Evolutionary conservation across 2,329 filamentous ascomycete species (phyloP).

Genomic region (Dothistroma septosporum): DNA sequence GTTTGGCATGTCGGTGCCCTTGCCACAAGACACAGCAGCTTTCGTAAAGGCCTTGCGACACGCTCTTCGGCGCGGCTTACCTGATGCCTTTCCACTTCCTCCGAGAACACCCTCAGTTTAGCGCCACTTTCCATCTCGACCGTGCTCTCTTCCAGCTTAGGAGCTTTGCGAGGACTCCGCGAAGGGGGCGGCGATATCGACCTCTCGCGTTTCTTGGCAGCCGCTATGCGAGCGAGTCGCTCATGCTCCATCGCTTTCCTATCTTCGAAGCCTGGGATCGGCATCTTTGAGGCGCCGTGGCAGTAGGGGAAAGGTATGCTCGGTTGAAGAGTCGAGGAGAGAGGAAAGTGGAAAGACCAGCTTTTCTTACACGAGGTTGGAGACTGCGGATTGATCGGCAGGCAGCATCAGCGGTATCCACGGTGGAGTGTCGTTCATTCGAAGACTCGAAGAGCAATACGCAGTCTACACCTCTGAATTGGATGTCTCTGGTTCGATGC

Average conservation of each 20-base stretch:
- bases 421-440: background rate
- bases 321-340: background rate
- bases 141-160: constrained; percentile 24
- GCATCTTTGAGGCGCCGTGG: background rate
- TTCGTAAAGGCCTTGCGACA: background rate
- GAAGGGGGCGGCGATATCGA: constrained; percentile 38
- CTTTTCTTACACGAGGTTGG: constrained; percentile 3
- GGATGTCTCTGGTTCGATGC: too few species aligned
- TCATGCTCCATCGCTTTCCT: constrained; percentile 83
- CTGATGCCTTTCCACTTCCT: constrained; percentile 23
- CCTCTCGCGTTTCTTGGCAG: constrained; percentile 56
- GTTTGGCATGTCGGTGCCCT: background rate
- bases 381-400: background rate
- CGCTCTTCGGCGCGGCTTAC: background rate
- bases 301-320: background rate
- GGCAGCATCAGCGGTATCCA: background rate
- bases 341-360: background rate
- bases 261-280: constrained; percentile 55
- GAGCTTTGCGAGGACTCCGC: constrained; percentile 25
- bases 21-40: background rate
- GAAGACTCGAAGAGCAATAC: background rate
- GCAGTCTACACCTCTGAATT: background rate
- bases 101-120: constrained; percentile 25
- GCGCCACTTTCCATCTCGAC: constrained; percentile 23
- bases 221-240: constrained; percentile 62